Conservation (phyloP, 176 grass and related monocot species). For the Luzula sylvatica region DNA sequence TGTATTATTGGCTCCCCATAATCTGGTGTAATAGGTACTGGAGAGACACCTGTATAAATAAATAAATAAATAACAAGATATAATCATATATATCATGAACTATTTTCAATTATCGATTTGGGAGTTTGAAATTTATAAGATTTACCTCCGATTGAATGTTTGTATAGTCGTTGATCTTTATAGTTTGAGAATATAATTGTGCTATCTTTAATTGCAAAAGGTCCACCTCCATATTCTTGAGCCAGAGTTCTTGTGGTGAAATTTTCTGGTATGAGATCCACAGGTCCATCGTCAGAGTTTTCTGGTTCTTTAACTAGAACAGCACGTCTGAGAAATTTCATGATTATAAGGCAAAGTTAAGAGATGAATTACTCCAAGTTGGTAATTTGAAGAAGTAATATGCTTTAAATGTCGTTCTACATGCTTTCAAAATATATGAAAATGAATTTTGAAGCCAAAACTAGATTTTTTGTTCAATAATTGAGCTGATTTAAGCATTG, state of each 20-base stretch:
- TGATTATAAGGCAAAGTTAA: slow-evolving; percentile 1
- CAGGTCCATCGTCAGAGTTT: slow-evolving; percentile 35
- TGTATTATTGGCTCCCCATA: slow-evolving; percentile 49
- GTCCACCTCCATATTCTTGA: slow-evolving; percentile 82
- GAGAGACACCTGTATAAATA: slow-evolving; percentile 33
- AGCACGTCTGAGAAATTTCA: slow-evolving; percentile 51
- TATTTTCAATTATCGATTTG: neutral
- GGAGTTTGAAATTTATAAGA: neutral
- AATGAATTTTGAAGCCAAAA: neutral
- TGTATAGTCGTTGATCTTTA: slow-evolving; percentile 79
- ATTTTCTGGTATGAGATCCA: slow-evolving; percentile 63
- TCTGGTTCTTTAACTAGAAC: slow-evolving; percentile 71
- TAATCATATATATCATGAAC: neutral
- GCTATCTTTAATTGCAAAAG: slow-evolving; percentile 54
- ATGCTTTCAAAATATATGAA: neutral
- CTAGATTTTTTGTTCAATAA: neutral
- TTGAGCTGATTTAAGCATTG: too few relatives aligned
- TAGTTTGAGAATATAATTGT: slow-evolving; percentile 86
- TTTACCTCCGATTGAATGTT: slow-evolving; percentile 50
- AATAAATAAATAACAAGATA: slow-evolving; percentile 11
- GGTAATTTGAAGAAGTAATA: neutral
- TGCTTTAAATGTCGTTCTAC: too few relatives aligned
- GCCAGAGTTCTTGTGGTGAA: slow-evolving; percentile 76
- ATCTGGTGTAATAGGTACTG: slow-evolving; percentile 74
- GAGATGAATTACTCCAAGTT: neutral